phyloP scores from a whole-genome alignment of 495 filamentous ascomycete species.

The Podospora fimiseda region DNA sequence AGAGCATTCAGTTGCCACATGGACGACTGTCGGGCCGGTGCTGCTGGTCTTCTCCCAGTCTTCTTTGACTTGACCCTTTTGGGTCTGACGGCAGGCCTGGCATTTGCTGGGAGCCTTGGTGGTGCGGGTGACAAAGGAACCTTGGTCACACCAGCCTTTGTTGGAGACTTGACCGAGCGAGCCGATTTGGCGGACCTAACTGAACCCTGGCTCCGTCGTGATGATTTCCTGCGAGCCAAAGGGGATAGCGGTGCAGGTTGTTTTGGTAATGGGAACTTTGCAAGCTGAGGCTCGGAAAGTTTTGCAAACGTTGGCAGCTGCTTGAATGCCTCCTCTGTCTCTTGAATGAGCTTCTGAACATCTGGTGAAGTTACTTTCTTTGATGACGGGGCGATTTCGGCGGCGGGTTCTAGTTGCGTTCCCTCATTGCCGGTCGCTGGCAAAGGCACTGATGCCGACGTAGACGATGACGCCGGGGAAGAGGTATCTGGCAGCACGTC shows the following conservation, averaged over 20 bases:
- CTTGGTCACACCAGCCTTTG: conserved; percentile 17
- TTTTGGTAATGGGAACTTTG: conserved; percentile 10
- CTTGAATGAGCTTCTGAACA: conserved; percentile 38
- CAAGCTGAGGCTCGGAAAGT: conserved; percentile 15
- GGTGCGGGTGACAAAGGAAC: conserved; percentile 16
- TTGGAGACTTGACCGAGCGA: conserved; percentile 18
- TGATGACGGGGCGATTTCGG: not conserved
- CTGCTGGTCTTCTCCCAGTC: conserved; percentile 24
- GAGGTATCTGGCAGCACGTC: not conserved
- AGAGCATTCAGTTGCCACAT: conserved; percentile 45
- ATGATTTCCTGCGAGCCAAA: conserved; percentile 21
- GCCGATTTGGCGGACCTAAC: conserved; percentile 5
- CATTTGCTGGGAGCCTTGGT: conserved; percentile 17
- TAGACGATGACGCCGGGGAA: not conserved
- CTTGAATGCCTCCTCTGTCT: conserved; percentile 41
- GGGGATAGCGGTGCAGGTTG: conserved; percentile 6
- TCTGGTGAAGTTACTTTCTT: conserved; percentile 20
- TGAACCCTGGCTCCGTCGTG: conserved; percentile 22
- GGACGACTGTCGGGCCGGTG: conserved; percentile 24
- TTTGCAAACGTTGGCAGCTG: conserved; percentile 27
- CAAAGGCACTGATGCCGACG: not conserved
- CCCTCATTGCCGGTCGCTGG: not conserved
- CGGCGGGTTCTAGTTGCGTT: not conserved
- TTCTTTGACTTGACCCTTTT: conserved; percentile 42
- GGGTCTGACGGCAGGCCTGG: conserved; percentile 9